A percentile compares a stretch with the other conserved stretches of the same genome.
These are phyloP conservation scores for Closterium sp. DNA, from an alignment of 139 green algal genomes.

Conservation along the genomic window DNA sequence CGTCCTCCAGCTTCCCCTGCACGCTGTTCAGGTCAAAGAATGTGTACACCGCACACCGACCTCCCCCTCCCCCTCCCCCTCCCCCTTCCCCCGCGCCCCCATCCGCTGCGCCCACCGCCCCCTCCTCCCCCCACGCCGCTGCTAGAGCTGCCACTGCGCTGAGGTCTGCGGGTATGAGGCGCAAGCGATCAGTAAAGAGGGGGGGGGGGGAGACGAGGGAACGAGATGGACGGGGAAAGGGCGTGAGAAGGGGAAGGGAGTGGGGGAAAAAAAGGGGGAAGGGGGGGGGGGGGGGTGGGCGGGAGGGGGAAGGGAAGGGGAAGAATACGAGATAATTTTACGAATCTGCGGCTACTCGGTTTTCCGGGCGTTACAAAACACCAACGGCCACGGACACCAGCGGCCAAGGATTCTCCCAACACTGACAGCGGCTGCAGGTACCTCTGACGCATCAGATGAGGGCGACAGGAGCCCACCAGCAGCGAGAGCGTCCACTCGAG, in stretches of 20 bases:
- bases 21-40: not conserved
- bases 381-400: too few relatives aligned
- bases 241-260: not conserved
- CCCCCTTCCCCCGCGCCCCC: not conserved
- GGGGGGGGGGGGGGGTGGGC: too few relatives aligned
- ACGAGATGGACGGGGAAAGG: not conserved
- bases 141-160: not conserved
- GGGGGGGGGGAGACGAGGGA: not conserved
- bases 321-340: too few relatives aligned
- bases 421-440: too few relatives aligned
- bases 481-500: too few relatives aligned
- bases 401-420: too few relatives aligned
- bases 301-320: not conserved
- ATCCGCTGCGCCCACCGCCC: not conserved
- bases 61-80: too few relatives aligned
- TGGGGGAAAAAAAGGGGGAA: not conserved
- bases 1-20: not conserved
- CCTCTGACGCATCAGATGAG: too few relatives aligned
- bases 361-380: too few relatives aligned
- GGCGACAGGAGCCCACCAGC: too few relatives aligned
- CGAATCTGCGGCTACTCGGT: too few relatives aligned
- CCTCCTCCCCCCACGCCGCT: not conserved
- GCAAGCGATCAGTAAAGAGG: not conserved
- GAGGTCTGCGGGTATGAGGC: not conserved
- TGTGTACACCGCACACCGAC: not conserved